Evolutionary conservation across 768 basidiomycete species (phyloP), one percentile per base, ranked within the genome.

Genomic region (Trametes sanguinea): DNA sequence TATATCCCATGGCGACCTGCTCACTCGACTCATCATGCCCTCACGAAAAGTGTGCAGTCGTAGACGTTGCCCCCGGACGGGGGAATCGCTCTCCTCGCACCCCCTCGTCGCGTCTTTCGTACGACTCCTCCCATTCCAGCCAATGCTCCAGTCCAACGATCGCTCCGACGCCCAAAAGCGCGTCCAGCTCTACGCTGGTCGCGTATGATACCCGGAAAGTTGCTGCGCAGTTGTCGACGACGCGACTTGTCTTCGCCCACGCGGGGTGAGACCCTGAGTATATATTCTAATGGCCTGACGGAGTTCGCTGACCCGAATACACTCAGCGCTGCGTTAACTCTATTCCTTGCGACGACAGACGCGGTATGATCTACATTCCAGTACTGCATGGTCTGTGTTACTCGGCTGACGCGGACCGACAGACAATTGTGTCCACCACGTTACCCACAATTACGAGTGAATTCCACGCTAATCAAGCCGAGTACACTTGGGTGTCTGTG

Each of bases 271-370:
- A 61, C 32, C 6, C 43, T 60, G 39, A 32, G 47, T 10, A 14
- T 32, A n/a, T 39, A 16, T n/a, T 46, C 4, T 35, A 4, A 2
- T 22, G 11, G 27, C 48, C 43, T 44, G 53, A 55, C 43, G 60
- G 45, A 46, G 60, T 50, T 59, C 60, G 55, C 50, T 61, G 62
- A 62, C 51, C 52, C 45, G 10, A 53, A 46, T 39, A 27, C 33
- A 51, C 60, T 32, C 69, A 93, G 92, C 48, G 89, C 90, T 40
- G 91, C 90, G 4, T 73, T 94, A 74, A 81, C 91, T 9, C 72
- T 94, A 57, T 94, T 94, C 73, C 85, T 94, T 10, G 92, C 92
- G 2, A 94, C 92, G 10, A 94, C 92, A 5, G 92, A 94, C 73
- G 84, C 89, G 52, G 92, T 93, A 70, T 64, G 57, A 51, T 59